Conservation (phyloP, 352 stramenopile species). For the Thalassiosira livingstoniorum region DNA sequence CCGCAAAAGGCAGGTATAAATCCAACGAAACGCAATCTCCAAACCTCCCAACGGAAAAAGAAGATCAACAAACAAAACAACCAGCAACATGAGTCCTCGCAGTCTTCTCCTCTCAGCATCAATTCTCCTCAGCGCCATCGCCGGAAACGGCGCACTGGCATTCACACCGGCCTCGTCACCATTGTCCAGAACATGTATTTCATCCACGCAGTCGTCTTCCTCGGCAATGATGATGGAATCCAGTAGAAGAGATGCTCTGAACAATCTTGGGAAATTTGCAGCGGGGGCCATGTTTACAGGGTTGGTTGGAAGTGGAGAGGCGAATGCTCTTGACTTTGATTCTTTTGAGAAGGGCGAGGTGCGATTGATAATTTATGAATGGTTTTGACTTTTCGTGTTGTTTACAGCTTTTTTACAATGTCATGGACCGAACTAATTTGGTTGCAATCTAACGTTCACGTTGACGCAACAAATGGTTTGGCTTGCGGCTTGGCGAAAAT, state of each 20-base stretch:
- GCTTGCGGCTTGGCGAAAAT: no score
- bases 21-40: no score
- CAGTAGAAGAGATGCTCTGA: slow-evolving; percentile 8
- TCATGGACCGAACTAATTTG: no score
- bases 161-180: neutral
- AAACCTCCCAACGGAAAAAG: no score
- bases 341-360: slow-evolving; percentile 63
- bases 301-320: neutral
- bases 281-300: slow-evolving; percentile 1
- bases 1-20: no score
- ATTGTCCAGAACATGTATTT: neutral
- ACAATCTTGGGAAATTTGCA: slow-evolving; percentile 15
- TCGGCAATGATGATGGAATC: neutral
- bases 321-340: slow-evolving; percentile 73
- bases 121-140: neutral
- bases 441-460: no score
- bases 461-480: no score
- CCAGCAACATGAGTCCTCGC: slow-evolving; percentile 5
- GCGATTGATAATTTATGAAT: no score
- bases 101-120: neutral
- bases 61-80: no score
- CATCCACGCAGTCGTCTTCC: slow-evolving; percentile 2
- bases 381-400: no score
- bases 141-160: neutral
- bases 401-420: slow-evolving; percentile 11